Percentiles rank a stretch among this genome's conserved stretches.
These are phyloP conservation scores for Penicillium coprophilum DNA, from an alignment of 495 filamentous ascomycete genomes.

Conservation along the genomic window DNA sequence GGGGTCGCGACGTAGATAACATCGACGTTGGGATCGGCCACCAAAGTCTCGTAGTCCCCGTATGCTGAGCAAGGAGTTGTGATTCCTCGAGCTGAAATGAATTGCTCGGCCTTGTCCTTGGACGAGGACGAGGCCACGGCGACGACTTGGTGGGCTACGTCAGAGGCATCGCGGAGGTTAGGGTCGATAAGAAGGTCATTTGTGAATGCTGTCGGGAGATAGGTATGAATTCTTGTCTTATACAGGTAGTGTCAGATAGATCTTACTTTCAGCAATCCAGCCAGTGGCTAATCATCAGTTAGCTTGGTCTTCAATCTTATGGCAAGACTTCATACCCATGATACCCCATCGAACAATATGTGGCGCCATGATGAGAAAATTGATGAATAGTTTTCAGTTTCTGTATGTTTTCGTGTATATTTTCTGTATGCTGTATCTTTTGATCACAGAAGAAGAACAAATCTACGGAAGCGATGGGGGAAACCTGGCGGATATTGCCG, in stretches of 20 bases:
- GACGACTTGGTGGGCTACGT: conserved; percentile 74
- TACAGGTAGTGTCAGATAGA: neutral
- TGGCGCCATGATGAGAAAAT: conserved; percentile 33
- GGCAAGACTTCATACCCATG: conserved; percentile 50
- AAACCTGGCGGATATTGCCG: conserved; percentile 23
- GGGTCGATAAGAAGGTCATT: conserved; percentile 82
- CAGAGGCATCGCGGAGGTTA: conserved; percentile 64
- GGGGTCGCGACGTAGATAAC: conserved; percentile 93
- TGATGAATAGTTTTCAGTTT: neutral
- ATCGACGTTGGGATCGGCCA: conserved; percentile 74
- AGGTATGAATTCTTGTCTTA: neutral
- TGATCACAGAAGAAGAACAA: neutral
- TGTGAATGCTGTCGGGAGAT: conserved; percentile 60
- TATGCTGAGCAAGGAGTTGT: conserved; percentile 70
- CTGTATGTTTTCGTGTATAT: too few relatives aligned
- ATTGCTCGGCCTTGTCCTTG: conserved; percentile 62
- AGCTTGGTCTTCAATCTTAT: conserved; percentile 11
- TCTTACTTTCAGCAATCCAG: conserved; percentile 70
- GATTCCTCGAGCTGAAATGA: conserved; percentile 65
- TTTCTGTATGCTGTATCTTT: too few relatives aligned
- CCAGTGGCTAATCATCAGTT: conserved; percentile 60
- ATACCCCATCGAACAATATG: conserved; percentile 76
- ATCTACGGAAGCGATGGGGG: conserved; percentile 11
- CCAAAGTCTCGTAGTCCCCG: conserved; percentile 76
- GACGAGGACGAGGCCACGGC: conserved; percentile 83